phyloP scores from a whole-genome alignment of 192 early-diverging fungal species.

The Mortierella claussenii region DNA sequence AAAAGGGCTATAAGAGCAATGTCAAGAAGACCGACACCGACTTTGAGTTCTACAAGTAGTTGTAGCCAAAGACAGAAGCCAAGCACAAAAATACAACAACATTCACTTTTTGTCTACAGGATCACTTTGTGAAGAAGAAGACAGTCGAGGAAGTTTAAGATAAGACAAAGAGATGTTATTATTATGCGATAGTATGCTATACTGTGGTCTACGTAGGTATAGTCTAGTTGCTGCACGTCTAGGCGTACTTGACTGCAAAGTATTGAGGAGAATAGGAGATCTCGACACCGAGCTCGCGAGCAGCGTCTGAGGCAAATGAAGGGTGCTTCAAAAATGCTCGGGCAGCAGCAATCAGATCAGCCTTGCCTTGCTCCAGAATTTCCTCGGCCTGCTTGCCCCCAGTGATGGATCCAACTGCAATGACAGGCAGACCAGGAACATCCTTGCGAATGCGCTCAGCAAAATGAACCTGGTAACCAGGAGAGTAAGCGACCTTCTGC shows the following conservation, averaged over 20 bases:
- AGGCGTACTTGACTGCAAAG: conserved; percentile 12
- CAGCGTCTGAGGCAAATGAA: conserved; percentile 73
- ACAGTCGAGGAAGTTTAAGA: not conserved
- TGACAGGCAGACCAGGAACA: conserved; percentile 66
- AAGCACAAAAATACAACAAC: not conserved
- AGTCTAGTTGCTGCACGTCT: not conserved
- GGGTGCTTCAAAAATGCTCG: conserved; percentile 78
- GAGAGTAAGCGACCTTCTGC: conserved; percentile 60
- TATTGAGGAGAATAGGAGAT: conserved; percentile 74
- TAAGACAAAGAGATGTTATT: not conserved
- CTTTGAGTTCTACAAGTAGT: conserved; percentile 96
- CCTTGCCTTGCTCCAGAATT: conserved; percentile 68
- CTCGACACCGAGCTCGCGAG: conserved; percentile 70
- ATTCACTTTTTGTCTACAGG: not conserved
- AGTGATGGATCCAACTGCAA: conserved; percentile 80
- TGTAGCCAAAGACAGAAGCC: conserved; percentile 1
- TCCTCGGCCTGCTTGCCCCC: conserved; percentile 75
- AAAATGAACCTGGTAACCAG: conserved; percentile 80
- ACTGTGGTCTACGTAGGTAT: not conserved
- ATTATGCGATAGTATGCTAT: not conserved
- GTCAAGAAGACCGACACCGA: conserved; percentile 96
- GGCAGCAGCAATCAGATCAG: conserved; percentile 83
- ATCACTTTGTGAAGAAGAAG: not conserved
- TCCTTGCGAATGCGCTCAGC: conserved; percentile 70
- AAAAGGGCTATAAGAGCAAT: conserved; percentile 95